These are phyloP conservation scores for Euphrasia arctica DNA, from an alignment of 305 asterid species.

Conservation along the genomic window DNA sequence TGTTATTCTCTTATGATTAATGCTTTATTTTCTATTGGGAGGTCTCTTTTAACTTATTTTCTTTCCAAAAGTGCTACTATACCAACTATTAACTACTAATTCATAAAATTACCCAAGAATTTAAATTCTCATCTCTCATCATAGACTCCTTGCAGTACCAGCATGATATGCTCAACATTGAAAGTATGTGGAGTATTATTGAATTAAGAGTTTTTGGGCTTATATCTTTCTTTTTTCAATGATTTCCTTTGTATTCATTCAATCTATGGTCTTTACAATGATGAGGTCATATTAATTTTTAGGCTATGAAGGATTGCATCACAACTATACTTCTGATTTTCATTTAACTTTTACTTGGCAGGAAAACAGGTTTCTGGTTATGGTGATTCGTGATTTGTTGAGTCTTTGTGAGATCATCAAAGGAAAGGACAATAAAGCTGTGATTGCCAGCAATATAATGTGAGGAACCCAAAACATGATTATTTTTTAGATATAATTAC, in stretches of 20 bases:
- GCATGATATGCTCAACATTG: background rate
- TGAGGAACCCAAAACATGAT: constrained; percentile 23
- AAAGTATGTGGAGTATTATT: constrained; percentile 4
- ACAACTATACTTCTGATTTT: constrained; percentile 12
- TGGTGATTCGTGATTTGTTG: constrained; percentile 88
- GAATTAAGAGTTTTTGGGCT: constrained; percentile 9
- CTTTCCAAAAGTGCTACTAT: background rate
- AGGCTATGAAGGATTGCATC: constrained; percentile 7
- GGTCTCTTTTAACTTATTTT: constrained; percentile 3
- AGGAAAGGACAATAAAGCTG: constrained; percentile 76
- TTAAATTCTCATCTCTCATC: background rate
- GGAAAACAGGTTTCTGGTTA: constrained; percentile 92
- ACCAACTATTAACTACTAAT: background rate
- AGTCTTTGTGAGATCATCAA: constrained; percentile 89
- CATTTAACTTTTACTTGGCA: constrained; percentile 33
- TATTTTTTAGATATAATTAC: background rate
- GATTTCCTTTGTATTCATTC: constrained; percentile 7
- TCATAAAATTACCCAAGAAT: background rate
- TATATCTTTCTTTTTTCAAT: constrained; percentile 12
- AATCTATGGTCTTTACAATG: background rate
- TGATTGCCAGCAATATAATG: constrained; percentile 64
- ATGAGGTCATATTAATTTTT: constrained; percentile 1
- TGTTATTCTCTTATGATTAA: constrained; percentile 7
- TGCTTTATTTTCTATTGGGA: constrained; percentile 2
- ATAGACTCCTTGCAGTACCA: background rate